phyloP scores from a whole-genome alignment of 2,329 filamentous ascomycete species.

The Talaromyces sp. region DNA sequence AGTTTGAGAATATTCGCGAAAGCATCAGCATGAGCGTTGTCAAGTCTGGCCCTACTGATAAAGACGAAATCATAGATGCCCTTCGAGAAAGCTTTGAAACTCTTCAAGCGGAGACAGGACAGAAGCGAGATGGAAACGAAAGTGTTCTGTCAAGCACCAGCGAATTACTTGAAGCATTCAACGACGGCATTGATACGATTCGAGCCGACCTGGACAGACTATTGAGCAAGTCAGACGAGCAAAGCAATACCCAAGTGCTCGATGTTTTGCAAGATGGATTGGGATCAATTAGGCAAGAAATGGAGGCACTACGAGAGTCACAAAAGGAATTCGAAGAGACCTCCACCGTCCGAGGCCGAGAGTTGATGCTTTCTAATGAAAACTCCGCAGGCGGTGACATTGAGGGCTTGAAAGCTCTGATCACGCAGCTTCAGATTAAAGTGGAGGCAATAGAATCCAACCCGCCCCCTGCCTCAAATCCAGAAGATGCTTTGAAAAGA shows the following conservation, averaged over 20 bases:
- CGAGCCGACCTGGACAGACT: slow-evolving; percentile 71
- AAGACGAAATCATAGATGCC: slow-evolving; percentile 61
- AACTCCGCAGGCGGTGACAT: slow-evolving; percentile 62
- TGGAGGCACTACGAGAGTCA: slow-evolving; percentile 67
- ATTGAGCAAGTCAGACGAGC: slow-evolving; percentile 71
- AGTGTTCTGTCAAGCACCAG: slow-evolving; percentile 50
- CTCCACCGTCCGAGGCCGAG: slow-evolving; percentile 47
- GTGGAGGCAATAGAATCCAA: slow-evolving; percentile 67
- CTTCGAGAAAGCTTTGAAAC: slow-evolving; percentile 40
- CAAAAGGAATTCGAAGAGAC: slow-evolving; percentile 48
- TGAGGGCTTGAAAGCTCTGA: slow-evolving; percentile 77
- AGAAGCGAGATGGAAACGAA: slow-evolving; percentile 46
- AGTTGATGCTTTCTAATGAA: slow-evolving; percentile 55
- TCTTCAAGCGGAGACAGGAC: slow-evolving; percentile 48
- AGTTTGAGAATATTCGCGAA: slow-evolving; percentile 59
- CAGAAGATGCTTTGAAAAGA: slow-evolving; percentile 41
- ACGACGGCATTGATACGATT: slow-evolving; percentile 69
- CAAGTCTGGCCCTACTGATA: slow-evolving; percentile 45
- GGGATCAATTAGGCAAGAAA: slow-evolving; percentile 68
- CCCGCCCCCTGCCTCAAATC: slow-evolving; percentile 33
- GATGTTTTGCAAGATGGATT: slow-evolving; percentile 82
- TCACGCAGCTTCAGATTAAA: slow-evolving; percentile 78
- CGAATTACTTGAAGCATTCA: slow-evolving; percentile 58
- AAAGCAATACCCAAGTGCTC: slow-evolving; percentile 84
- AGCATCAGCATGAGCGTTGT: slow-evolving; percentile 51